Conservation (phyloP, 768 basidiomycete genomes). For the Rhizopogon rudus region DNA sequence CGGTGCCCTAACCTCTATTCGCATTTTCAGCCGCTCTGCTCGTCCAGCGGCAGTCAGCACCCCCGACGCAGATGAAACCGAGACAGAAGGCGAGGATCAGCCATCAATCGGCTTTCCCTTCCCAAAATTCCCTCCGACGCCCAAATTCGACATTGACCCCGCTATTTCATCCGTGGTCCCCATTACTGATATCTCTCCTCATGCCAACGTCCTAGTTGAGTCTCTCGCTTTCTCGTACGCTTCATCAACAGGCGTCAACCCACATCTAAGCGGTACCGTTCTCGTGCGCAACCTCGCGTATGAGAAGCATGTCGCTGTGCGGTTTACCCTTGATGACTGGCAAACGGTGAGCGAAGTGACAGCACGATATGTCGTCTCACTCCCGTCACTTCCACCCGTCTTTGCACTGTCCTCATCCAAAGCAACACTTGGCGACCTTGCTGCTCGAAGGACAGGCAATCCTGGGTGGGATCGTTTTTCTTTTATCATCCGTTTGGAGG, state of each 20-base stretch:
- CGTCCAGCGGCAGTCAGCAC: conserved; percentile 54
- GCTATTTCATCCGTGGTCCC: conserved; percentile 12
- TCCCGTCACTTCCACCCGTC: conserved; percentile 31
- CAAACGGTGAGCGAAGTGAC: conserved; percentile 84
- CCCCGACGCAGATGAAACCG: conserved; percentile 35
- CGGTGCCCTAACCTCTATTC: conserved; percentile 55
- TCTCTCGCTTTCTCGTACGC: conserved; percentile 25
- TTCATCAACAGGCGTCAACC: conserved; percentile 8
- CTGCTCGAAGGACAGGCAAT: neutral
- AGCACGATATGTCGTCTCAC: conserved; percentile 42
- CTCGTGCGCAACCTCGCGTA: conserved; percentile 84
- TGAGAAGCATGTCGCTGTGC: conserved; percentile 77
- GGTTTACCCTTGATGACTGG: conserved; percentile 95
- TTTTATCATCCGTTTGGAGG: conserved; percentile 67
- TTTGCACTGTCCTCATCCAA: conserved; percentile 11
- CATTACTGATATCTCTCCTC: neutral
- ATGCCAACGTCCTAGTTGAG: conserved; percentile 33
- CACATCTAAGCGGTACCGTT: conserved; percentile 64
- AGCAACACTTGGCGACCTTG: neutral
- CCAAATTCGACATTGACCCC: conserved; percentile 19
- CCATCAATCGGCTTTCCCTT: conserved; percentile 15
- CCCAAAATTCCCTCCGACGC: conserved; percentile 14
- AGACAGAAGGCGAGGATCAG: conserved; percentile 33
- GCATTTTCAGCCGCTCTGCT: conserved; percentile 61
- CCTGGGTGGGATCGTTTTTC: conserved; percentile 51